Conservation (phyloP, 805 yeast genomes). For the Metschnikowia lochheadii region DNA sequence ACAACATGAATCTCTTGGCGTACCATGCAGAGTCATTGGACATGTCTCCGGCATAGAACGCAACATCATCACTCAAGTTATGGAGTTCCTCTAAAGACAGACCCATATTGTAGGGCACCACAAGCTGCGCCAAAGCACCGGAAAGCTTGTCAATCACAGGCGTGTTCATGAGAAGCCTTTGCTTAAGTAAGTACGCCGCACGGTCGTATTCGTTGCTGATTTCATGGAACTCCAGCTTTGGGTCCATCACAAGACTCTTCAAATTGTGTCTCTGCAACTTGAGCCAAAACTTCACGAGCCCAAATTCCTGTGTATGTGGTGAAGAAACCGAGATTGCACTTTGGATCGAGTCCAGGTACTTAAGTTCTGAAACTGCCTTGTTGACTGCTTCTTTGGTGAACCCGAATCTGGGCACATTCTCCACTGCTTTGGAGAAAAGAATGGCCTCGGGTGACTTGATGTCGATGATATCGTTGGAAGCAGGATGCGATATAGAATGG, state of each 20-base stretch:
- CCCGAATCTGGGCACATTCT: conserved; percentile 49
- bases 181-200: conserved; percentile 42
- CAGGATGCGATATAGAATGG: conserved; percentile 36
- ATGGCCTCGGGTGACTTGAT: conserved; percentile 34
- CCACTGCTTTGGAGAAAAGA: conserved; percentile 36
- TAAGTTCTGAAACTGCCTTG: conserved; percentile 45
- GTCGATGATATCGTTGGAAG: conserved; percentile 32
- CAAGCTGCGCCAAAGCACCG: conserved; percentile 55
- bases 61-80: conserved; percentile 76
- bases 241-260: conserved; percentile 24
- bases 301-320: conserved; percentile 37
- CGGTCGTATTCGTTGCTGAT: conserved; percentile 36
- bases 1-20: conserved; percentile 70
- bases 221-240: conserved; percentile 22
- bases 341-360: conserved; percentile 50
- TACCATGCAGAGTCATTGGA: conserved; percentile 90
- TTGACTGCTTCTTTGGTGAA: conserved; percentile 46
- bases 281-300: conserved; percentile 50
- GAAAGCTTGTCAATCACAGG: conserved; percentile 43
- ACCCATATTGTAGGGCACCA: conserved; percentile 59
- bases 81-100: conserved; percentile 64
- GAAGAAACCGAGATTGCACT: conserved; percentile 34
- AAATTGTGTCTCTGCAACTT: conserved; percentile 41
- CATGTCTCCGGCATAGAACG: conserved; percentile 72
- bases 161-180: conserved; percentile 49